Base-by-base conservation (phyloP, 2,329 filamentous ascomycete genomes). In the Zymoseptoria brevis region DNA sequence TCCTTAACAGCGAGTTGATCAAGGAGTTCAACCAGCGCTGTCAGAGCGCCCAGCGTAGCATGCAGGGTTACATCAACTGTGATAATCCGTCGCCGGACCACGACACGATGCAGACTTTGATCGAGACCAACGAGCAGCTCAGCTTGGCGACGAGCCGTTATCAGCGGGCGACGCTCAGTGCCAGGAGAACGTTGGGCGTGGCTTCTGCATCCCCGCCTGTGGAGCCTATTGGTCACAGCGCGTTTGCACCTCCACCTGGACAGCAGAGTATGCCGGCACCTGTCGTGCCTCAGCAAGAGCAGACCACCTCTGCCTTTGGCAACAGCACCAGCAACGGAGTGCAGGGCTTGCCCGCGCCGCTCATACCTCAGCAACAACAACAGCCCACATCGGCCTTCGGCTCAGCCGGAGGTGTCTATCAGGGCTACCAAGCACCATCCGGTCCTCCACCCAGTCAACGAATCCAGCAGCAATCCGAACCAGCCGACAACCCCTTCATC, bases 101-200 rank as follows among this genome's bases (percentile, higher is more conserved):
- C 69, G 88, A 96, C 66, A 97, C 93, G 1, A 90, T 97, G 83
- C 86, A 94, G 71, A 92, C 86, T 13, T 78, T 99, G 62, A 96
- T 99, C 69, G 91, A 96, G 74, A 94, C 90, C 13, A 96, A 96
- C 72, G 94, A 97, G 74, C 88, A 93, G 71, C 80, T 99, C 29
- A 89, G 90, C 61, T 84, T 89, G 51, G 87, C 92, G 0, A 80
- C 93, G 49, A 94, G 86, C 64, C 86, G 90, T 71, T 90, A 96
- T 73, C 90, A 96, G 74, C 85, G 91, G 57, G 87, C 90, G 8
- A 78, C 95, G 49, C 76, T 87, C 6, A 76, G 81, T 61, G 84
- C 83, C 8, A 77, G 84, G 52, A 79, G 80, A 54, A 69, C 73
- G 3, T 64, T 73, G 19, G 75, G 74, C 19, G 53, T 64, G 56